A percentile compares a stretch with the other conserved stretches of the same genome.
phyloP scores from a whole-genome alignment of 208 protist species.

The Acanthamoeba healyi region DNA sequence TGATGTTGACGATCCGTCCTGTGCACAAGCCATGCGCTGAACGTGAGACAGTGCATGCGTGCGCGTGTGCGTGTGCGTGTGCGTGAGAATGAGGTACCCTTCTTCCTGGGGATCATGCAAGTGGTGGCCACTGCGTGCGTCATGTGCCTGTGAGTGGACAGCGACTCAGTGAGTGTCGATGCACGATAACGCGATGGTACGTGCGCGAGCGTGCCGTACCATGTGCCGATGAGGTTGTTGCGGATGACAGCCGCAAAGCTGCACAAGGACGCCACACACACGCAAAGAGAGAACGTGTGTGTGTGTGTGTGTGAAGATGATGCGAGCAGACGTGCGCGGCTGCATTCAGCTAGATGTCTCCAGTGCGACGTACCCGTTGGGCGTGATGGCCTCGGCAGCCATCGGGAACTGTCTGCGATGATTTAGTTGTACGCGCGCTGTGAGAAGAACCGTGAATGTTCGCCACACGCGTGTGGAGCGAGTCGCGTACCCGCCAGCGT shows the following conservation, averaged over 20 bases:
- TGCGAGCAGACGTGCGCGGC: too few species aligned
- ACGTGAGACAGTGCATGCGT: too few species aligned
- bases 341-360: too few species aligned
- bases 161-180: too few species aligned
- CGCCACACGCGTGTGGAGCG: too few species aligned
- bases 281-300: too few species aligned
- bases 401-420: slow-evolving; percentile 59
- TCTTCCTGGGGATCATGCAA: slow-evolving; percentile 70
- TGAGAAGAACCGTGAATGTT: background rate
- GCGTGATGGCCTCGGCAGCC: slow-evolving; percentile 8
- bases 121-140: slow-evolving; percentile 43
- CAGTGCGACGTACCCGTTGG: slow-evolving; percentile 64
- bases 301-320: too few species aligned
- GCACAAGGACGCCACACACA: background rate
- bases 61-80: background rate
- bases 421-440: background rate
- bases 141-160: slow-evolving; percentile 62
- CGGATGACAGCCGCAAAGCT: slow-evolving; percentile 68
- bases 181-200: too few species aligned
- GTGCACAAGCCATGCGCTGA: background rate
- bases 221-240: slow-evolving; percentile 71
- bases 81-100: background rate
- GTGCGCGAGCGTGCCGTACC: background rate
- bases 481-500: slow-evolving; percentile 40
- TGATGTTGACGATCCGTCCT: slow-evolving; percentile 67